These are phyloP conservation scores for Pisolithus thermaeus DNA, from an alignment of 1,284 basidiomycete species.

Conservation along the genomic window DNA sequence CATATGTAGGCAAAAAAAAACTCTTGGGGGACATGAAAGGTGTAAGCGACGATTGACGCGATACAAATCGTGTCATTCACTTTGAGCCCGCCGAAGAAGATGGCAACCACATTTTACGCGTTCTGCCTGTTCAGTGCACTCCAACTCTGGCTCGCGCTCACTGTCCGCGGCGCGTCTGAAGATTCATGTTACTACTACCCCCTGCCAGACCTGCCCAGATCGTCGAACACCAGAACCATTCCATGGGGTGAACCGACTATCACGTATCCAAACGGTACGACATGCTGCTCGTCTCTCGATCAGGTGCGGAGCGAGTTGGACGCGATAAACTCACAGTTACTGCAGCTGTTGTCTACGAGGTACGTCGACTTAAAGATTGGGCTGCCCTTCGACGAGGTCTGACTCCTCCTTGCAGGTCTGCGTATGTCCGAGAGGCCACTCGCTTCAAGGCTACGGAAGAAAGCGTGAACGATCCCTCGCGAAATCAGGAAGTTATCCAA, in stretches of 20 bases:
- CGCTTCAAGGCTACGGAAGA: conserved; percentile 16
- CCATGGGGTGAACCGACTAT: conserved; percentile 20
- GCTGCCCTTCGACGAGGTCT: neutral
- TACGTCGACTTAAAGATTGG: neutral
- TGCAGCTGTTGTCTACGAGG: conserved; percentile 16
- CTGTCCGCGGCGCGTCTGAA: neutral
- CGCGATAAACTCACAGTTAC: conserved; percentile 12
- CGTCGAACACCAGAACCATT: conserved; percentile 11
- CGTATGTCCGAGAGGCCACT: conserved; percentile 20
- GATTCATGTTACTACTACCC: conserved; percentile 14
- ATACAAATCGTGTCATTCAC: too few species aligned
- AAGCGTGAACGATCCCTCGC: conserved; percentile 9
- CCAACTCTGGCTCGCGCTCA: neutral
- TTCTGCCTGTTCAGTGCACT: neutral
- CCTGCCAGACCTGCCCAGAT: conserved; percentile 10
- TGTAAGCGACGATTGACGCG: too few species aligned
- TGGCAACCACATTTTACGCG: conserved; percentile 1
- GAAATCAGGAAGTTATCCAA: conserved; percentile 15
- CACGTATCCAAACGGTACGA: conserved; percentile 15
- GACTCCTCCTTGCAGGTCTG: conserved; percentile 8
- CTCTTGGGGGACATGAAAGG: too few species aligned
- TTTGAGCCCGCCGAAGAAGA: too few species aligned
- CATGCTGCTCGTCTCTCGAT: conserved; percentile 18
- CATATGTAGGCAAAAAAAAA: too few species aligned
- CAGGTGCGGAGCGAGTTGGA: conserved; percentile 13